Percentiles rank a stretch among this genome's conserved stretches.
Conservation (phyloP, 768 basidiomycete genomes). For the Hygrocybe coccinea region DNA sequence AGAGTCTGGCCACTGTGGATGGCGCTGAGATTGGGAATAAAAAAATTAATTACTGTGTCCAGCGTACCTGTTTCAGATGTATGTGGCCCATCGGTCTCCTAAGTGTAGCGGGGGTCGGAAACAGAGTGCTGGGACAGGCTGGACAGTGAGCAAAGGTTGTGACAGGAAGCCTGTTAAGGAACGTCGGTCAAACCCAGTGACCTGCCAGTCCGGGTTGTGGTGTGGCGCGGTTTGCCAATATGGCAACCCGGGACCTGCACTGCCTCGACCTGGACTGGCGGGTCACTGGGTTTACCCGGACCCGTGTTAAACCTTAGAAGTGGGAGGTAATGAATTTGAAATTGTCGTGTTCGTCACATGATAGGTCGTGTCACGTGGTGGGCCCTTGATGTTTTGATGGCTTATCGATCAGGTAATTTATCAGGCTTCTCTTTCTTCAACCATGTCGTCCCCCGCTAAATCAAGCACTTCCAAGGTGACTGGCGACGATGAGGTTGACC, state of each 20-base stretch:
- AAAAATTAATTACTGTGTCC: not conserved
- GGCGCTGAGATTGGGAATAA: not conserved
- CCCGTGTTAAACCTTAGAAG: not conserved
- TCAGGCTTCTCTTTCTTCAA: too few species aligned
- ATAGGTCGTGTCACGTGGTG: too few species aligned
- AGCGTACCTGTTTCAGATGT: not conserved
- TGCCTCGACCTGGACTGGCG: not conserved
- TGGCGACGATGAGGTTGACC: too few species aligned
- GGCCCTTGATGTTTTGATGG: too few species aligned
- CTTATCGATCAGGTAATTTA: too few species aligned
- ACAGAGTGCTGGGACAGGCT: not conserved
- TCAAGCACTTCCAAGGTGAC: too few species aligned
- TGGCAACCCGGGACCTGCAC: not conserved
- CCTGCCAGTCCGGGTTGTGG: not conserved
- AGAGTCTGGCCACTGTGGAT: not conserved
- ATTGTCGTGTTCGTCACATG: too few species aligned
- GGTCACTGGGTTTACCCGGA: not conserved
- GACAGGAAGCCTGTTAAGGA: not conserved
- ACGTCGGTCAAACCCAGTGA: not conserved
- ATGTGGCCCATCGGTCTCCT: not conserved
- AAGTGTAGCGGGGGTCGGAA: not conserved
- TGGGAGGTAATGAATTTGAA: too few species aligned
- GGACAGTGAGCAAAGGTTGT: too few species aligned
- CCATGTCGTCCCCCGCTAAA: too few species aligned
- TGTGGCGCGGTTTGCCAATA: not conserved